Evolutionary conservation across 495 filamentous ascomycete genomes (phyloP).

Genomic region (Lasiosphaeriaceae sp.): DNA sequence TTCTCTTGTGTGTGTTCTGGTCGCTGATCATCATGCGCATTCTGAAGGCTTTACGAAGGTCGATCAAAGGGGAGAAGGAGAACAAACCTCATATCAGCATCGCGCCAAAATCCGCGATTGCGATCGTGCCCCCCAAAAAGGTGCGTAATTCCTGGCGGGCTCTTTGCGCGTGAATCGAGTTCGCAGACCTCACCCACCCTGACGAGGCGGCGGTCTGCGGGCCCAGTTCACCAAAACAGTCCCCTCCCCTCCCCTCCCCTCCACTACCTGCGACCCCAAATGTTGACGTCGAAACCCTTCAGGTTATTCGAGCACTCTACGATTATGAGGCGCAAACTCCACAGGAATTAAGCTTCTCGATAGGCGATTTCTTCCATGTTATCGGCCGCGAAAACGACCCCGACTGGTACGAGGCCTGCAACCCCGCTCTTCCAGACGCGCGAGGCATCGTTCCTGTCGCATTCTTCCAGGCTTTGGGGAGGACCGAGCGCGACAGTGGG

Average conservation of each 20-base stretch:
- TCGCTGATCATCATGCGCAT: conserved; percentile 39
- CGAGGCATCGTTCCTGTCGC: conserved; percentile 89
- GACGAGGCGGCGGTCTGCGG: neutral
- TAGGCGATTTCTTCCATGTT: conserved; percentile 98
- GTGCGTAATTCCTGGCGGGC: conserved; percentile 46
- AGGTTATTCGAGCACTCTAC: conserved; percentile 97
- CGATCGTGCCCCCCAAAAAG: conserved; percentile 95
- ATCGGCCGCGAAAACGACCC: conserved; percentile 91
- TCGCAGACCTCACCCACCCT: neutral
- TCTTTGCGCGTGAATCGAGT: neutral
- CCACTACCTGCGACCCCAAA: neutral
- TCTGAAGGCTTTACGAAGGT: conserved; percentile 73
- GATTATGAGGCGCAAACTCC: conserved; percentile 75
- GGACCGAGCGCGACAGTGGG: conserved; percentile 82
- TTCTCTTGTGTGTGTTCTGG: neutral
- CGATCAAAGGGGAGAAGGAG: conserved; percentile 80
- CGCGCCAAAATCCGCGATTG: conserved; percentile 87
- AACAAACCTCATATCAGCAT: conserved; percentile 81
- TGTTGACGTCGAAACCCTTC: conserved; percentile 21
- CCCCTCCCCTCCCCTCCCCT: neutral
- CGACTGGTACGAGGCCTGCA: conserved; percentile 99
- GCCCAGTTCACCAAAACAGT: neutral
- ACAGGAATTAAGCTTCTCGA: conserved; percentile 84
- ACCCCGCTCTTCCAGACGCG: conserved; percentile 82
- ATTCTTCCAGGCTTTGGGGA: conserved; percentile 88